Base-by-base conservation (phyloP, 2,329 filamentous ascomycete genomes). In the Fusarium nisikadoi region DNA sequence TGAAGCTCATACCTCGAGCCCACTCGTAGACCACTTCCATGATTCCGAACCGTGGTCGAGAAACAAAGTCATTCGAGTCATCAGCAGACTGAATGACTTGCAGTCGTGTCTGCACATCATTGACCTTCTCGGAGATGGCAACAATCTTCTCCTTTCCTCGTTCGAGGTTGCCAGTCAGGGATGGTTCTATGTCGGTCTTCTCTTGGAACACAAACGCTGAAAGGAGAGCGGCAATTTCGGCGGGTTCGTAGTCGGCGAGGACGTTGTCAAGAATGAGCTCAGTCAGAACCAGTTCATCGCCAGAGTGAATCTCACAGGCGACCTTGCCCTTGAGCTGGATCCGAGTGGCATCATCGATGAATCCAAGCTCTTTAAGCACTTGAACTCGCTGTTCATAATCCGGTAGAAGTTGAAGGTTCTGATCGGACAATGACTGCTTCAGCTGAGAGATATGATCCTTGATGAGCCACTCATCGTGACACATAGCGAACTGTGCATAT, bases 11-110 rank as follows among this genome's bases (percentile, higher is more conserved):
- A 31, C 96, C 96, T 54, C 94, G 87, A 14, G 96, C 96, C 96
- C 96, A 99, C 82, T 99, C 96, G 80, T 98, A 98, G 38, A 99
- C 97, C 0, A 99, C 96, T 82, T 99, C 96, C 80, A 97, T 94
- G 62, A 99, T 88, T 3, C 95, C 96, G 79, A 99, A 99, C 14
- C 95, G 89, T 4, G 95, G 94, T 60, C 92, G 88, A 66, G 91
- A 94, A 39, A 93, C 92, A 78, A 98, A 98, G 81, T 98, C 95
- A 77, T 97, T 97, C 64, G 92, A 92, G 79, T 98, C 95, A 61
- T 98, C 95, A 3, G 92, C 88, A 1, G 93, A 93, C 65, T 97
- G 89, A 64, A 98, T 95, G 35, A 99, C 95, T 83, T 99, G 96
- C 78, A 97, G 92, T 67, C 93, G 85, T 19, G 93, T 94, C 84